A percentile compares a stretch with the other conserved stretches of the same genome.
Evolutionary conservation across 2,329 filamentous ascomycete genomes (phyloP).

Genomic region (Exserohilum turcica): DNA sequence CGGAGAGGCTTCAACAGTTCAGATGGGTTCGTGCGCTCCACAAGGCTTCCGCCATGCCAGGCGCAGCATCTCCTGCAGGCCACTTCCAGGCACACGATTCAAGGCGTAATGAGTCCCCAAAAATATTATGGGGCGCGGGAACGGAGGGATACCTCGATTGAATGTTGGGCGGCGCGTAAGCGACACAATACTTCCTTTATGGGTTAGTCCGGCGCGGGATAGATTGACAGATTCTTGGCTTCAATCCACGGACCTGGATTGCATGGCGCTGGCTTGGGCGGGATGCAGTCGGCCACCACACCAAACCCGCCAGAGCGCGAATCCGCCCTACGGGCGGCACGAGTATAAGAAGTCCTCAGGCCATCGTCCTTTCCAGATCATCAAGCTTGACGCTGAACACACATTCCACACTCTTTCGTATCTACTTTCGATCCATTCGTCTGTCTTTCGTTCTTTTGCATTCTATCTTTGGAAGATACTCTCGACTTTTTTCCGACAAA

Average conservation of each 20-base stretch:
- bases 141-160: constrained; percentile 20
- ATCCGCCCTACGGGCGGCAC: constrained; percentile 21
- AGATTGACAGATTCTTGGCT: constrained; percentile 37
- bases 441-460: constrained; percentile 25
- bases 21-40: constrained; percentile 29
- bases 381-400: constrained; percentile 44
- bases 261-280: constrained; percentile 12
- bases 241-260: constrained; percentile 21
- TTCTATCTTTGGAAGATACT: constrained; percentile 31
- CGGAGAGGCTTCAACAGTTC: constrained; percentile 8
- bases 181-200: constrained; percentile 16
- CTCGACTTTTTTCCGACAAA: constrained; percentile 16
- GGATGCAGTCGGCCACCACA: constrained; percentile 15
- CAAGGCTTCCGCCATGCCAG: constrained; percentile 24
- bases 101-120: constrained; percentile 26
- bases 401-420: constrained; percentile 39
- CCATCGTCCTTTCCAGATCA: constrained; percentile 16
- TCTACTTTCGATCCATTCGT: constrained; percentile 38
- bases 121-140: constrained; percentile 30
- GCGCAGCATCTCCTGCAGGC: constrained; percentile 13
- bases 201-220: constrained; percentile 28
- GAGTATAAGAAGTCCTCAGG: constrained; percentile 32
- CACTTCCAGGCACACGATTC: constrained; percentile 25
- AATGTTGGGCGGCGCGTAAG: constrained; percentile 30
- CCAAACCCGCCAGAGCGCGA: constrained; percentile 20